Conservation (phyloP, 1,284 basidiomycete species). For the Dichomitus squalens region DNA sequence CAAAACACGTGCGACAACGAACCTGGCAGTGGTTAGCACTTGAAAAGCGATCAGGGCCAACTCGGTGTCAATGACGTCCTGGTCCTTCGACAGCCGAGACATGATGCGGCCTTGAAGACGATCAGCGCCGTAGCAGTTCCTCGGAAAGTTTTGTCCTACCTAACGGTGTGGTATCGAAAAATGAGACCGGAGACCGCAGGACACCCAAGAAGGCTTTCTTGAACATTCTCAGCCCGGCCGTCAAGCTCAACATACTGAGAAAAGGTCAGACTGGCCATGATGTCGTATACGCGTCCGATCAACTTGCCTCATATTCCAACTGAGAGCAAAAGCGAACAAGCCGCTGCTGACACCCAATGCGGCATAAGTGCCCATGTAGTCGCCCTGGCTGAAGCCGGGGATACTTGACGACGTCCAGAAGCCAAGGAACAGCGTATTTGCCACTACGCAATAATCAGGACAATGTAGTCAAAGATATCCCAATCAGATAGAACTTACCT, state of each 20-base stretch:
- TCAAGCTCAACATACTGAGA: constrained; percentile 55
- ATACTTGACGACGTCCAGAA: constrained; percentile 43
- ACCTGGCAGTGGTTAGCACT: constrained; percentile 45
- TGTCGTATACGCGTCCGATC: neutral
- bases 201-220: constrained; percentile 56
- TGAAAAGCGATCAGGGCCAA: constrained; percentile 43
- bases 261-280: neutral
- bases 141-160: constrained; percentile 40
- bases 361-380: constrained; percentile 75
- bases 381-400: constrained; percentile 51
- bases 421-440: constrained; percentile 43
- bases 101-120: constrained; percentile 52
- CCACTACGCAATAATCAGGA: constrained; percentile 28
- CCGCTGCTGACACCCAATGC: constrained; percentile 60
- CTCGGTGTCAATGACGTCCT: constrained; percentile 57
- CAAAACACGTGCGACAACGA: neutral
- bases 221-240: constrained; percentile 66
- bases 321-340: constrained; percentile 57
- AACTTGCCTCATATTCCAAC: constrained; percentile 53
- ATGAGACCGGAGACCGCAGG: constrained; percentile 68
- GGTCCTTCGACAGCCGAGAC: constrained; percentile 65
- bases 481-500: constrained; percentile 23
- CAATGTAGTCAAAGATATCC: neutral
- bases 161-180: constrained; percentile 85
- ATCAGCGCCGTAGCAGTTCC: constrained; percentile 15